Conservation (phyloP, 345 rosid species). For the Euphorbia lathyris region DNA sequence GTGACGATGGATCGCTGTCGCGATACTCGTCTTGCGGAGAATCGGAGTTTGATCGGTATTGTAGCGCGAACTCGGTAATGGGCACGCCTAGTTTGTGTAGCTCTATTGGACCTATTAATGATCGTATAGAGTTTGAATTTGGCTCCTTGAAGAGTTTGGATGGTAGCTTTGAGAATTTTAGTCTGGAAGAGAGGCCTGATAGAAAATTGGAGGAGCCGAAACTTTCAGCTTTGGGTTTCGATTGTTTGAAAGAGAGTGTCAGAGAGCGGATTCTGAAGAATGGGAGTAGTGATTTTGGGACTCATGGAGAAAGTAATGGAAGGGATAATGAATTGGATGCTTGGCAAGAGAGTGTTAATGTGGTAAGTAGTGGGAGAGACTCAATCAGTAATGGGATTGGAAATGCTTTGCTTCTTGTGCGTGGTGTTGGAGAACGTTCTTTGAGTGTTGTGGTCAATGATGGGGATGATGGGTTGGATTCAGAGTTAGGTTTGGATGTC, state of each 20-base stretch:
- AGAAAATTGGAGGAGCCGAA: slow-evolving; percentile 21
- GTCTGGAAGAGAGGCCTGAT: slow-evolving; percentile 45
- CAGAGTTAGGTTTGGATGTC: slow-evolving; percentile 17
- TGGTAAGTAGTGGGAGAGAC: slow-evolving; percentile 16
- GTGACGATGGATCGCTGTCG: slow-evolving; percentile 38
- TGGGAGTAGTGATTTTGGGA: too few species aligned
- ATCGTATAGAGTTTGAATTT: slow-evolving; percentile 58
- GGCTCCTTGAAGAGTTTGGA: slow-evolving; percentile 55
- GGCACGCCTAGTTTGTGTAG: slow-evolving; percentile 76
- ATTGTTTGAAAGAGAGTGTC: slow-evolving; percentile 17
- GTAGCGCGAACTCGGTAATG: slow-evolving; percentile 76
- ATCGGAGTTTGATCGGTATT: slow-evolving; percentile 75
- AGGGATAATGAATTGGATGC: background rate
- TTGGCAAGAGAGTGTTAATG: slow-evolving; percentile 19
- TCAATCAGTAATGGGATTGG: slow-evolving; percentile 7
- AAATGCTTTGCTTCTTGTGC: slow-evolving; percentile 7
- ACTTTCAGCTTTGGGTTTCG: slow-evolving; percentile 28
- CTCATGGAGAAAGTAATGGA: too few species aligned
- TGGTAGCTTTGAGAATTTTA: slow-evolving; percentile 56
- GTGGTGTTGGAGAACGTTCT: slow-evolving; percentile 22
- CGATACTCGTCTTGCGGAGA: slow-evolving; percentile 81
- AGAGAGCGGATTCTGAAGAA: slow-evolving; percentile 8
- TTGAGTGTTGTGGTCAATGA: slow-evolving; percentile 17
- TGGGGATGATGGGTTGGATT: slow-evolving; percentile 26
- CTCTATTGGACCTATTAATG: slow-evolving; percentile 49